Base-by-base conservation (phyloP, 2,329 filamentous ascomycete species). In the Kalmusia sp. region DNA sequence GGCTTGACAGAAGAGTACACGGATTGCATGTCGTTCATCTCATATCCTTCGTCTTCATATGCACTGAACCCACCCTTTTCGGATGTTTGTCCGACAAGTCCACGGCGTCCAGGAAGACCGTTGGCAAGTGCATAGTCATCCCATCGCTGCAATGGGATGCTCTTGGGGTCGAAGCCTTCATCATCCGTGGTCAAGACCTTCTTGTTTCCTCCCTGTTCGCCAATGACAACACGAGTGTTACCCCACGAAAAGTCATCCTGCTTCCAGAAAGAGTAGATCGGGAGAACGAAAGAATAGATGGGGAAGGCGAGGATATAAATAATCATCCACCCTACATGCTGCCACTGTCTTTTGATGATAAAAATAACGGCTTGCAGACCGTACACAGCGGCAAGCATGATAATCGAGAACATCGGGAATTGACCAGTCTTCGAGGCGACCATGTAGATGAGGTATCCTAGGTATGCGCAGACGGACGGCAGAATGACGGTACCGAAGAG, bases 241-340 rank as follows among this genome's bases (percentile, higher is more conserved):
- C 95, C 95, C 95, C 95, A 99, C 2, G 88, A 88, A 82, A 99
- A 99, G 78, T 99, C 93, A 77, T 99, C 95, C 76, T 97, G 93
- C 77, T 97, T 96, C 95, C 95, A 99, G 88, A 99, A 99, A 0
- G 93, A 96, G 80, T 98, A 99, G 59, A 99, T 79, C 0, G 95
- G 95, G 38, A 99, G 83, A 53, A 85, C 92, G 59, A 96, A 92
- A 37, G 91, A 88, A 82, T 96, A 99, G 59, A 99, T 85, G 0
- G 93, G 93, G 57, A 96, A 90, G 49, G 95, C 93, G 25, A 95
- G 59, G 54, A 99, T 85, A 76, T 99, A 99, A 58, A 99, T 98
- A 62, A 99, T 89, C 93, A 99, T 98, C 95, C 95, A 99, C 63
- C 95, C 95, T 56, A 99, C 86, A 71, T 98, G 93, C 74, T 99